Evolutionary conservation across 352 stramenopile genomes (phyloP).

Genomic region (Pythium rishiriense): DNA sequence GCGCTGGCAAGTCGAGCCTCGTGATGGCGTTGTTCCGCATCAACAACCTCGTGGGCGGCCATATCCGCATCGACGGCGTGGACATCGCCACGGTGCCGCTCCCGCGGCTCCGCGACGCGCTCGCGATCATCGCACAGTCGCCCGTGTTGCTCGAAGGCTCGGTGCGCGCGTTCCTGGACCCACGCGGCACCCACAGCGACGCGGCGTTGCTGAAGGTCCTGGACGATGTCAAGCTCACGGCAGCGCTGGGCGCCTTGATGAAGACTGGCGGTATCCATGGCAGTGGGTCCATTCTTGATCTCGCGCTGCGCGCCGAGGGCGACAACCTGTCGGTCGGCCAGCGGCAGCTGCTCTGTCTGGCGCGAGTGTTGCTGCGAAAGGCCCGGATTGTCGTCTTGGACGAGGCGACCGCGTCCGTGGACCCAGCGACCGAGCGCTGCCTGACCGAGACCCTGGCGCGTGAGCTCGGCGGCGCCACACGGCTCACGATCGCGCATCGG

Average conservation of each 20-base stretch:
- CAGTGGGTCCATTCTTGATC: background rate
- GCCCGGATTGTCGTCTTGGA: slow-evolving; percentile 37
- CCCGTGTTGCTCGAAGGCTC: slow-evolving; percentile 29
- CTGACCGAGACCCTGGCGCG: slow-evolving; percentile 56
- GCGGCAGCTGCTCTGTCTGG: slow-evolving; percentile 33
- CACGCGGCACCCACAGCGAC: slow-evolving; percentile 66
- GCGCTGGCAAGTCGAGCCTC: slow-evolving; percentile 26
- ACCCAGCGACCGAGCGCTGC: slow-evolving; percentile 47
- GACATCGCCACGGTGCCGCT: slow-evolving; percentile 28
- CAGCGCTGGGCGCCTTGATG: slow-evolving; percentile 27
- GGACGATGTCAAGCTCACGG: background rate
- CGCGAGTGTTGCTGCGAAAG: slow-evolving; percentile 27
- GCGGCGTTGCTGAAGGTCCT: slow-evolving; percentile 56
- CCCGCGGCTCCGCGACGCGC: background rate
- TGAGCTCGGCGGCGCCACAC: slow-evolving; percentile 82
- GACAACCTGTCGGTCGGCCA: slow-evolving; percentile 77
- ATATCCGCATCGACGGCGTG: slow-evolving; percentile 33
- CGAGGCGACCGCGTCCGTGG: slow-evolving; percentile 44
- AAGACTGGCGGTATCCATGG: slow-evolving; percentile 34
- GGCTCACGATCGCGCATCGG: slow-evolving; percentile 93
- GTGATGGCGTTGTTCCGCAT: slow-evolving; percentile 24
- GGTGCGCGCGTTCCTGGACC: slow-evolving; percentile 71
- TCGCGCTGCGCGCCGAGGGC: slow-evolving; percentile 55
- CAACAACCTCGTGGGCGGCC: slow-evolving; percentile 18
- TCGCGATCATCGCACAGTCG: slow-evolving; percentile 29